Conservation (phyloP, 129 eudicot genomes). For the Artemisia tridentata region DNA sequence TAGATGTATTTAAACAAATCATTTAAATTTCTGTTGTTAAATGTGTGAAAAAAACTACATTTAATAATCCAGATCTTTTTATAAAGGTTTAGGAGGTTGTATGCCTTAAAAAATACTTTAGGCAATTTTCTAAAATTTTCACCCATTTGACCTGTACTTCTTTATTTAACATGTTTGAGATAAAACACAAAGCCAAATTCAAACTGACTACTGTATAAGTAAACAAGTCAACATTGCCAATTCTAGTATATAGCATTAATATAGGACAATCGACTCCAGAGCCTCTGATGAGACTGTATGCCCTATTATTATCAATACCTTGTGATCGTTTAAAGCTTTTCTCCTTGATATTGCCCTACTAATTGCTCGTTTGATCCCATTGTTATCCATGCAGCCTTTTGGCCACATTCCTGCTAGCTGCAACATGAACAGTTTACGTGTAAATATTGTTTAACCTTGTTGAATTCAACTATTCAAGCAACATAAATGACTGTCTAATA, state of each 20-base stretch:
- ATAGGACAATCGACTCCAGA: too few relatives aligned
- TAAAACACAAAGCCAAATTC: too few relatives aligned
- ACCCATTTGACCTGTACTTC: not conserved
- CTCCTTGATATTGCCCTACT: constrained; percentile 73
- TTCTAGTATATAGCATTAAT: not conserved
- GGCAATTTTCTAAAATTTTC: not conserved
- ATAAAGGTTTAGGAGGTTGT: too few relatives aligned
- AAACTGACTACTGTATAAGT: too few relatives aligned
- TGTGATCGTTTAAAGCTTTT: constrained; percentile 38
- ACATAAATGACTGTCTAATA: not conserved
- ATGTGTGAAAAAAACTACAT: too few relatives aligned
- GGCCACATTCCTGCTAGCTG: constrained; percentile 96
- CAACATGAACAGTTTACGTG: constrained; percentile 20
- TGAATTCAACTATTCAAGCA: not conserved
- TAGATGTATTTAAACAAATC: too few relatives aligned
- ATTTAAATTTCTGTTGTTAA: too few relatives aligned
- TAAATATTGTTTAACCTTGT: constrained; percentile 3
- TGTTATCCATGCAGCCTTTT: constrained; percentile 76
- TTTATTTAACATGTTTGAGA: not conserved
- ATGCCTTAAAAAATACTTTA: too few relatives aligned
- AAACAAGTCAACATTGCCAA: not conserved
- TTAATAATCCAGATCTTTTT: too few relatives aligned
- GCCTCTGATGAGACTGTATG: constrained; percentile 11
- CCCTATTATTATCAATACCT: constrained; percentile 43
- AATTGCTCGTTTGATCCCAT: constrained; percentile 89